A percentile compares a stretch with the other conserved stretches of the same genome.
Conservation (phyloP, 768 basidiomycete species). For the Butyriboletus loyo region DNA sequence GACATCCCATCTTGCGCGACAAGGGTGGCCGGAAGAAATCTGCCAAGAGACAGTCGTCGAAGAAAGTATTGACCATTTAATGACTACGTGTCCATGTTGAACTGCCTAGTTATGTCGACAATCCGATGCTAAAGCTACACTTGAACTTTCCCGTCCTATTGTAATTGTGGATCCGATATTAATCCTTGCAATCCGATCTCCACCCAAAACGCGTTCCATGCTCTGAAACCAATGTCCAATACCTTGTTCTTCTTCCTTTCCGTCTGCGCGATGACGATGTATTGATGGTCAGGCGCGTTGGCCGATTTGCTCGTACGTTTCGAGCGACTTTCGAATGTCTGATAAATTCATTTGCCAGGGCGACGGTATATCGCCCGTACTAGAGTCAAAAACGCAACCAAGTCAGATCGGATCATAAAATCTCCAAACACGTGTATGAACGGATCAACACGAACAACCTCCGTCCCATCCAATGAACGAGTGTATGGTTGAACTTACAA, state of each 20-base stretch:
- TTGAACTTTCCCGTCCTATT: background rate
- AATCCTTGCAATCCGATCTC: background rate
- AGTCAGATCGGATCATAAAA: slow-evolving; percentile 3
- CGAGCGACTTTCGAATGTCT: slow-evolving; percentile 33
- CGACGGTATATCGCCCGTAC: slow-evolving; percentile 27
- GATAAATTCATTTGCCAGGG: slow-evolving; percentile 29
- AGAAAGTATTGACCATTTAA: slow-evolving; percentile 9
- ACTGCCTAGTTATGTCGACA: slow-evolving; percentile 2
- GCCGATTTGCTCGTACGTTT: slow-evolving; percentile 15
- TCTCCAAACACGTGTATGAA: background rate
- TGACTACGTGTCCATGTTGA: background rate
- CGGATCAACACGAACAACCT: background rate
- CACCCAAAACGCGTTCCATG: background rate
- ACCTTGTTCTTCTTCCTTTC: background rate
- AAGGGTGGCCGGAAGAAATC: slow-evolving; percentile 5
- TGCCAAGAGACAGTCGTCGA: slow-evolving; percentile 3
- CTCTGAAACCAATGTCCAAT: background rate
- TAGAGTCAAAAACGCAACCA: background rate
- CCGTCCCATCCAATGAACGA: background rate
- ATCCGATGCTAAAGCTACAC: slow-evolving; percentile 24
- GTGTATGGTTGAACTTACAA: slow-evolving; percentile 15
- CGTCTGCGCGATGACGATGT: background rate
- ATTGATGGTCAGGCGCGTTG: slow-evolving; percentile 11
- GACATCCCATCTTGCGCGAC: slow-evolving; percentile 23
- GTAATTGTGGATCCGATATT: background rate